phyloP scores from a whole-genome alignment of 2,329 filamentous ascomycete species.

The Beauveria sp. region DNA sequence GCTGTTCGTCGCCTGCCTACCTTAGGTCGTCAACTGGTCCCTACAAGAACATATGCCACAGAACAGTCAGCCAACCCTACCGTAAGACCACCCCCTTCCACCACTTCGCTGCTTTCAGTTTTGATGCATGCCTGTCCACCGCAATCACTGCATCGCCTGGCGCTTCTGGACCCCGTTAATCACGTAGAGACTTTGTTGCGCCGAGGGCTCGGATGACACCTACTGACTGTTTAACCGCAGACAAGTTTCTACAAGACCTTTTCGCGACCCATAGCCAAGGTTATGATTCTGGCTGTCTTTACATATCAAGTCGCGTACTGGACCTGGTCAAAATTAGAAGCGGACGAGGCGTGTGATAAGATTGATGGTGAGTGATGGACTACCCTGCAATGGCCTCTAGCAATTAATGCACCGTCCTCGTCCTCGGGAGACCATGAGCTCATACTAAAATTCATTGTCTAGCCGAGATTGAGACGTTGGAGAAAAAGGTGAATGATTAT shows the following conservation, averaged over 20 bases:
- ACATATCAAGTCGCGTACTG: constrained; percentile 74
- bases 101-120: too few species aligned
- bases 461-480: constrained; percentile 9
- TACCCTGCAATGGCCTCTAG: background rate
- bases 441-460: background rate
- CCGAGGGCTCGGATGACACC: background rate
- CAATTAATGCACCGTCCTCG: background rate
- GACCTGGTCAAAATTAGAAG: constrained; percentile 66
- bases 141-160: background rate
- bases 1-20: background rate
- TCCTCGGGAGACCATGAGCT: background rate
- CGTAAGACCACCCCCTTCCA: background rate
- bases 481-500: constrained; percentile 11
- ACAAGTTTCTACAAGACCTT: constrained; percentile 68
- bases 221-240: constrained; percentile 26
- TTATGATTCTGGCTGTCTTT: constrained; percentile 65
- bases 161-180: background rate
- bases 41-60: constrained; percentile 6
- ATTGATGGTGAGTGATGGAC: constrained; percentile 42
- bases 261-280: constrained; percentile 64
- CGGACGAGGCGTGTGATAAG: constrained; percentile 56
- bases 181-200: too few species aligned
- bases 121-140: too few species aligned
- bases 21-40: background rate
- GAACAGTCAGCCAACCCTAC: constrained; percentile 9